phyloP scores from a whole-genome alignment of 352 stramenopile genomes.

The Globisporangium iwayamae region DNA sequence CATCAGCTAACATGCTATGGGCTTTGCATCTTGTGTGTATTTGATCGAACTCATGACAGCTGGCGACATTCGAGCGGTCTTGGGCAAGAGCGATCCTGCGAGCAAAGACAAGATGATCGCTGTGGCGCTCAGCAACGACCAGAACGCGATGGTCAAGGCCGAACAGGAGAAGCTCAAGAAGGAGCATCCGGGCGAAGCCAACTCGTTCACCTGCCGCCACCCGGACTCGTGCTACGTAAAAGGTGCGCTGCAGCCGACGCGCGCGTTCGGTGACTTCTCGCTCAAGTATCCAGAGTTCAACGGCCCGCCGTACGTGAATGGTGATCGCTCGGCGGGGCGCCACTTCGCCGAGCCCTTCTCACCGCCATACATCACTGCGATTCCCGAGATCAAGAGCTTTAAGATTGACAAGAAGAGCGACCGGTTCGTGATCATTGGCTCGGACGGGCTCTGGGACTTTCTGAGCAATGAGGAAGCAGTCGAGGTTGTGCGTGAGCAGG shows the following conservation, averaged over 20 bases:
- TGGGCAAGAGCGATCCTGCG: conserved; percentile 42
- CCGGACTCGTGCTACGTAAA: conserved; percentile 94
- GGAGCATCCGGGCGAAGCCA: conserved; percentile 86
- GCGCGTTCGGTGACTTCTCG: conserved; percentile 90
- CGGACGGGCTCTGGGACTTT: conserved; percentile 98
- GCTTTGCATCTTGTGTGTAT: too few relatives aligned
- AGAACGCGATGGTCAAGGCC: conserved; percentile 88
- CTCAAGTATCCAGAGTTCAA: conserved; percentile 95
- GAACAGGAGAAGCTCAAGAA: conserved; percentile 85
- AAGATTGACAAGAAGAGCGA: conserved; percentile 61
- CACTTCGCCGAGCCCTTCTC: conserved; percentile 89
- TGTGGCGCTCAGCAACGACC: conserved; percentile 85
- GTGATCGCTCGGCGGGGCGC: conserved; percentile 78
- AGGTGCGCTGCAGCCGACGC: conserved; percentile 86
- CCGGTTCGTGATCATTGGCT: conserved; percentile 96
- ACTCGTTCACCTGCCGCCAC: conserved; percentile 90
- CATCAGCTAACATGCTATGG: too few relatives aligned
- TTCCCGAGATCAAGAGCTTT: conserved; percentile 77
- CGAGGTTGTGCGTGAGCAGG: conserved; percentile 82
- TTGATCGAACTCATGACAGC: conserved; percentile 17
- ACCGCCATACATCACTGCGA: conserved; percentile 91
- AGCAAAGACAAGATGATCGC: conserved; percentile 49
- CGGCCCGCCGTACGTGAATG: conserved; percentile 67
- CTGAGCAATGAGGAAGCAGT: conserved; percentile 94
- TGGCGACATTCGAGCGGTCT: conserved; percentile 79